Conservation (phyloP, 495 filamentous ascomycete species). For the Daldinia caldariorum region DNA sequence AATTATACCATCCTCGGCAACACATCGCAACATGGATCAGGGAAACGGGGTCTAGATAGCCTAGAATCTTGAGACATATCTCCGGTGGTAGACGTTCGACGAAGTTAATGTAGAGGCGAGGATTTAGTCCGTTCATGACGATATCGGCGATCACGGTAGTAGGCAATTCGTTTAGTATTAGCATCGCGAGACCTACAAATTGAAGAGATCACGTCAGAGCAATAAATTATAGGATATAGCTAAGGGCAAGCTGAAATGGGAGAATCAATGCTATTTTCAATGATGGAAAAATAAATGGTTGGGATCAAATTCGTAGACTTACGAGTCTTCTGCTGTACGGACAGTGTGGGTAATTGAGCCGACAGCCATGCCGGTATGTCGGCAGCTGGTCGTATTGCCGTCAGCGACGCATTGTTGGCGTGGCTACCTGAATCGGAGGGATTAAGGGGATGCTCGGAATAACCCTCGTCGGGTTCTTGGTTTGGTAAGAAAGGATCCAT, state of each 20-base stretch:
- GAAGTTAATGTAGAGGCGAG: conserved; percentile 90
- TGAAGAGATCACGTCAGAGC: conserved; percentile 12
- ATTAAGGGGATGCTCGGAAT: conserved; percentile 66
- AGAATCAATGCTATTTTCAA: not conserved
- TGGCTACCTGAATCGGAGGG: conserved; percentile 47
- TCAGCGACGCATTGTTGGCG: conserved; percentile 38
- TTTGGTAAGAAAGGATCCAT: conserved; percentile 52
- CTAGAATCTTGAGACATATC: conserved; percentile 86
- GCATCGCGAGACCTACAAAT: conserved; percentile 66
- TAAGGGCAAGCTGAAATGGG: not conserved
- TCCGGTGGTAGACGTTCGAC: conserved; percentile 85
- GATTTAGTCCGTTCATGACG: conserved; percentile 74
- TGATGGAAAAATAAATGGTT: conserved; percentile 12
- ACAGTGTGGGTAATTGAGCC: conserved; percentile 57
- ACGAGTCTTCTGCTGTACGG: conserved; percentile 60
- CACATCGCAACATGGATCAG: conserved; percentile 79
- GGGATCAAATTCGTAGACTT: conserved; percentile 36
- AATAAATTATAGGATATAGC: conserved; percentile 10
- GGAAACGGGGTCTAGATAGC: conserved; percentile 79
- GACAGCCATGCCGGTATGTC: conserved; percentile 57
- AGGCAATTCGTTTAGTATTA: conserved; percentile 75
- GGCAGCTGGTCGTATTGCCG: conserved; percentile 42
- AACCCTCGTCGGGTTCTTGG: conserved; percentile 66
- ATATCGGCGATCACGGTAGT: conserved; percentile 80
- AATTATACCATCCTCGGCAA: conserved; percentile 81